Percentiles rank a stretch among this genome's conserved stretches.
These are phyloP conservation scores for Fusarium robinianum DNA, from an alignment of 2,329 filamentous ascomycete genomes.

Conservation along the genomic window DNA sequence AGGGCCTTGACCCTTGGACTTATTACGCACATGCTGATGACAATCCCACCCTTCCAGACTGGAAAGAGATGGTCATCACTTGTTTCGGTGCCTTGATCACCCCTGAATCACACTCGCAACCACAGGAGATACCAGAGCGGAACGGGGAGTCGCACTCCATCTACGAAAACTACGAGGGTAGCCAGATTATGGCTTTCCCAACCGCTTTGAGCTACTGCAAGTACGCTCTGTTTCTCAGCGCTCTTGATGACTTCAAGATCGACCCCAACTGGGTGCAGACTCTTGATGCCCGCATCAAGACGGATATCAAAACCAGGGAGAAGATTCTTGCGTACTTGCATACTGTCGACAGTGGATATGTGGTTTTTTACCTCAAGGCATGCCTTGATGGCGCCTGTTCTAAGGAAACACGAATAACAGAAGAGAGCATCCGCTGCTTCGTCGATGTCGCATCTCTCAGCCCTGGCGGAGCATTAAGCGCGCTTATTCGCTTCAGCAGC, in stretches of 20 bases:
- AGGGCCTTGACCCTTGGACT: constrained; percentile 75
- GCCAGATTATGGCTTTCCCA: constrained; percentile 61
- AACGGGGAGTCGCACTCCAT: constrained; percentile 20
- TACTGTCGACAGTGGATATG: constrained; percentile 43
- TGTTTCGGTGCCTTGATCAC: constrained; percentile 53
- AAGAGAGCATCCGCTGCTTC: constrained; percentile 57
- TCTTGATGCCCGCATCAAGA: constrained; percentile 72
- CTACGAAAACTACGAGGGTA: constrained; percentile 54
- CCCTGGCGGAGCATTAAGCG: constrained; percentile 55
- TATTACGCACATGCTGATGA: constrained; percentile 51
- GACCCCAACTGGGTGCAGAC: constrained; percentile 85
- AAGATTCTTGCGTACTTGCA: constrained; percentile 61
- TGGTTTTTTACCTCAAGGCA: constrained; percentile 54
- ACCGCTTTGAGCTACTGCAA: constrained; percentile 72
- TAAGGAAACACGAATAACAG: constrained; percentile 47
- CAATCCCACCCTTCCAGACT: constrained; percentile 52
- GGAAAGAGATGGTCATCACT: constrained; percentile 53
- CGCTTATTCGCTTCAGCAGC: constrained; percentile 53
- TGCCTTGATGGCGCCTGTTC: constrained; percentile 62
- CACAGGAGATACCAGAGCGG: constrained; percentile 34
- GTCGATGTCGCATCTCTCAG: constrained; percentile 57
- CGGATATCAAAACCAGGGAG: constrained; percentile 67
- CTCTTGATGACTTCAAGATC: constrained; percentile 57
- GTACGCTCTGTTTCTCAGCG: constrained; percentile 56
- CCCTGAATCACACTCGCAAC: constrained; percentile 41